phyloP scores from a whole-genome alignment of 2,329 filamentous ascomycete species.

The Lasiodiplodia gonubiensis region DNA sequence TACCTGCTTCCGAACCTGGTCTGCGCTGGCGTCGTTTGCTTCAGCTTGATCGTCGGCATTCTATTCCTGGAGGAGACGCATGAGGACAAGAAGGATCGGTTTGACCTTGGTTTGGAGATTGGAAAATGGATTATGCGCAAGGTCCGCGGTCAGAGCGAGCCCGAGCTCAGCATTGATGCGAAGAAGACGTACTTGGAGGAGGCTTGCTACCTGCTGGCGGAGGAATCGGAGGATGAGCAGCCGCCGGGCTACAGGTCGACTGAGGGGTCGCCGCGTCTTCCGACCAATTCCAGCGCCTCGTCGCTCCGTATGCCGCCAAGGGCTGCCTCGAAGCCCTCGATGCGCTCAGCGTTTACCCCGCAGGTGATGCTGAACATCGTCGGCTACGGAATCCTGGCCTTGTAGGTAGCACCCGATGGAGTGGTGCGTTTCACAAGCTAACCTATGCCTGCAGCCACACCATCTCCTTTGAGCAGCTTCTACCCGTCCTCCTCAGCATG shows the following conservation, averaged over 20 bases:
- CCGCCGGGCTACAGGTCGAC: conserved; percentile 71
- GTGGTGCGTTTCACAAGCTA: conserved; percentile 33
- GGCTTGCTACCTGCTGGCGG: conserved; percentile 65
- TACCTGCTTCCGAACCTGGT: conserved; percentile 94
- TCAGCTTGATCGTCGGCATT: conserved; percentile 78
- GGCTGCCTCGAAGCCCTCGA: conserved; percentile 34
- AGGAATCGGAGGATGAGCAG: conserved; percentile 61
- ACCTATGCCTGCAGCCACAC: conserved; percentile 72
- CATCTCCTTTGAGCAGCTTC: conserved; percentile 92
- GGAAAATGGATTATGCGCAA: conserved; percentile 69
- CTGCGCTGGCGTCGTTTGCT: conserved; percentile 76
- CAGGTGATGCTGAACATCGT: conserved; percentile 87
- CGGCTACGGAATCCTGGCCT: conserved; percentile 89
- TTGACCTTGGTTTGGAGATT: conserved; percentile 76
- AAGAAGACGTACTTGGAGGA: conserved; percentile 61
- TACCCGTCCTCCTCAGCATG: conserved; percentile 89
- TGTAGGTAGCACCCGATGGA: conserved; percentile 66
- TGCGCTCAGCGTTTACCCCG: conserved; percentile 73
- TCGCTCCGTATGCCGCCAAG: conserved; percentile 24
- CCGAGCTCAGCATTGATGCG: conserved; percentile 41
- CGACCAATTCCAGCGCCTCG: conserved; percentile 39
- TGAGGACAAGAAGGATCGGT: conserved; percentile 74
- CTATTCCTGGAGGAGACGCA: conserved; percentile 96
- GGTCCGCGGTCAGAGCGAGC: conserved; percentile 36
- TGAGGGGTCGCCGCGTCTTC: conserved; percentile 59